A percentile compares a stretch with the other conserved stretches of the same genome.
Evolutionary conservation across 768 basidiomycete genomes (phyloP).

Genomic region (Gymnopilus junonius): DNA sequence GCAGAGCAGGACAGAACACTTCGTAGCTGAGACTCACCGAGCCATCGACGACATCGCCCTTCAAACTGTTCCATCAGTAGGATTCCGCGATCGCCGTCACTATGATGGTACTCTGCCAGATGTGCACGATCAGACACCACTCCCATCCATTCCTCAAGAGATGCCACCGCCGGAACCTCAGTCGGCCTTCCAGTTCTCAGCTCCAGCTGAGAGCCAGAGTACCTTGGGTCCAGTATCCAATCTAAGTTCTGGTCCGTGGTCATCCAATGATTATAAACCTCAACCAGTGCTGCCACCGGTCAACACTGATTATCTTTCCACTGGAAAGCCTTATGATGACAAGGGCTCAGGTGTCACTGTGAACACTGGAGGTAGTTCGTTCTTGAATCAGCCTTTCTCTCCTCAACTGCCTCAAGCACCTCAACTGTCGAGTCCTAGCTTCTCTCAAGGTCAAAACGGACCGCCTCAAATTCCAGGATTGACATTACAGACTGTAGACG

Average conservation of each 20-base stretch:
- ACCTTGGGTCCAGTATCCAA: neutral
- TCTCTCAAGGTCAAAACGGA: neutral
- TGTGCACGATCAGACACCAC: neutral
- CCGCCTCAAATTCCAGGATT: neutral
- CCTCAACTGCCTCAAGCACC: neutral
- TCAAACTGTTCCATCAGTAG: constrained; percentile 40
- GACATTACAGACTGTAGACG: constrained; percentile 37
- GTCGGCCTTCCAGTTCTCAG: constrained; percentile 1
- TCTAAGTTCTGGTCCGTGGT: neutral
- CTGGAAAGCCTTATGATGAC: neutral
- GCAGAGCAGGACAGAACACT: constrained; percentile 61
- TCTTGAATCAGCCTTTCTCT: neutral
- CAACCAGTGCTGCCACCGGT: constrained; percentile 20
- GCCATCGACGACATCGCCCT: constrained; percentile 57
- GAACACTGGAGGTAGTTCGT: neutral
- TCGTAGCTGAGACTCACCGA: constrained; percentile 66
- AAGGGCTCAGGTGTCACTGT: constrained; percentile 1
- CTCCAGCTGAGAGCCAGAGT: constrained; percentile 4
- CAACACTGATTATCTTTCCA: constrained; percentile 6
- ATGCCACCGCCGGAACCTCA: neutral
- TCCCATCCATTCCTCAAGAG: constrained; percentile 7
- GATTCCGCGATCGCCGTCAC: constrained; percentile 24
- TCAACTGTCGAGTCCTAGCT: neutral
- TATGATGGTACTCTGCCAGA: constrained; percentile 13
- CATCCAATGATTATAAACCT: constrained; percentile 16